These are phyloP conservation scores for Rhizoctonia solani DNA, from an alignment of 1,284 basidiomycete species.

Conservation along the genomic window DNA sequence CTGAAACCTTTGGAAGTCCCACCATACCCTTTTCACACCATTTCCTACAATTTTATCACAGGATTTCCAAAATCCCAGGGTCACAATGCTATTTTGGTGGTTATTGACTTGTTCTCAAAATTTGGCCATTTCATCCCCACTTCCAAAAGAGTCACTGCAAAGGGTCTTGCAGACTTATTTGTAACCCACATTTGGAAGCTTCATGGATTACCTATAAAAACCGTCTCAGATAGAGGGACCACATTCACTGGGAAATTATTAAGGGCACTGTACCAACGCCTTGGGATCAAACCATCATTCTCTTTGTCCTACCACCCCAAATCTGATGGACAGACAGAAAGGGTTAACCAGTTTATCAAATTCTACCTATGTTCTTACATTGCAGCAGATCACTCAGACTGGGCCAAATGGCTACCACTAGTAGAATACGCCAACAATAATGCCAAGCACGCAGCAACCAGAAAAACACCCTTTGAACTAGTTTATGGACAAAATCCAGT, in stretches of 20 bases:
- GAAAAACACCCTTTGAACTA: too few relatives aligned
- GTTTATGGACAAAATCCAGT: too few relatives aligned
- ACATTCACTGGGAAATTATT: conserved; percentile 41
- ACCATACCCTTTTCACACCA: conserved; percentile 41
- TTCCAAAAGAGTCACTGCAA: neutral
- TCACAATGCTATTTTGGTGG: conserved; percentile 45
- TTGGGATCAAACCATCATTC: conserved; percentile 46
- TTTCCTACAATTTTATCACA: conserved; percentile 47
- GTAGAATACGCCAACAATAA: too few relatives aligned
- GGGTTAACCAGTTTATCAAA: conserved; percentile 51
- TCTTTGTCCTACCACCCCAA: conserved; percentile 43
- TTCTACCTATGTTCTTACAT: conserved; percentile 42
- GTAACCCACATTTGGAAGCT: conserved; percentile 19
- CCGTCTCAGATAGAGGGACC: conserved; percentile 44
- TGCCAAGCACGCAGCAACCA: too few relatives aligned
- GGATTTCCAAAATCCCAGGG: conserved; percentile 42
- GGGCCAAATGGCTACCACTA: too few relatives aligned
- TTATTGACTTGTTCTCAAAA: conserved; percentile 46
- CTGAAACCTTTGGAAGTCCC: conserved; percentile 38
- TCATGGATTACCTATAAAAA: conserved; percentile 39
- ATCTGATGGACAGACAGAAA: conserved; percentile 53
- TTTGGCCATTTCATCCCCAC: conserved; percentile 43
- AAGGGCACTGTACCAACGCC: conserved; percentile 41
- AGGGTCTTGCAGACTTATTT: conserved; percentile 22
- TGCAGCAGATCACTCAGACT: too few relatives aligned